Conservation (phyloP, 768 basidiomycete species). For the Guyanaporus albipodus region DNA sequence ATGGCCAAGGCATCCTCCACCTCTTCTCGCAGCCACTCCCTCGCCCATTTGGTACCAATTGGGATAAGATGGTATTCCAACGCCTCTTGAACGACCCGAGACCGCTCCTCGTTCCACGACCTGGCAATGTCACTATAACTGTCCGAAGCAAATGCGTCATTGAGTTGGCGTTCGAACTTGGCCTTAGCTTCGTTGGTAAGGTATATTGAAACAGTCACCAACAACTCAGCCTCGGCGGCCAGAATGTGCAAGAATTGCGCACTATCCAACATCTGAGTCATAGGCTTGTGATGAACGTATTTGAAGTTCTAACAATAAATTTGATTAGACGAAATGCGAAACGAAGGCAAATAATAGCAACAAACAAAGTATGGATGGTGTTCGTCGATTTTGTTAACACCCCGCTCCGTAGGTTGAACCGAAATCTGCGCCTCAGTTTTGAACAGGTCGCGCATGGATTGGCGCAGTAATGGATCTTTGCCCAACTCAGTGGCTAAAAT, state of each 20-base stretch:
- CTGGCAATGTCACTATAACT: slow-evolving; percentile 79
- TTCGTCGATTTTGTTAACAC: slow-evolving; percentile 71
- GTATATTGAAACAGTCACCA: slow-evolving; percentile 72
- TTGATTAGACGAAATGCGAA: slow-evolving; percentile 4
- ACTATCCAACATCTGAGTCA: slow-evolving; percentile 61
- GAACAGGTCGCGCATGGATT: slow-evolving; percentile 72
- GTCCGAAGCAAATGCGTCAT: slow-evolving; percentile 79
- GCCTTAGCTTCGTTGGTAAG: slow-evolving; percentile 59
- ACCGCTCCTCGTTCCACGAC: slow-evolving; percentile 88
- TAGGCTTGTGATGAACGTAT: slow-evolving; percentile 79
- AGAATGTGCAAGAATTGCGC: slow-evolving; percentile 90
- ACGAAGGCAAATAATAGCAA: slow-evolving; percentile 8
- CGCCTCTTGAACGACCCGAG: slow-evolving; percentile 72
- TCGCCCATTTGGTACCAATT: slow-evolving; percentile 79
- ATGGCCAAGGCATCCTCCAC: slow-evolving; percentile 80
- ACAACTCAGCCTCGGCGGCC: slow-evolving; percentile 82
- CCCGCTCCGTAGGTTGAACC: slow-evolving; percentile 84
- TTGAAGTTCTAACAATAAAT: slow-evolving; percentile 74
- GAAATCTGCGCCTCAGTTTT: slow-evolving; percentile 70
- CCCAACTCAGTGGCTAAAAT: slow-evolving; percentile 88
- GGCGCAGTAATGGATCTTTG: slow-evolving; percentile 85
- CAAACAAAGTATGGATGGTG: slow-evolving; percentile 69
- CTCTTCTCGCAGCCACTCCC: slow-evolving; percentile 86
- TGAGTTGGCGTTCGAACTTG: slow-evolving; percentile 71
- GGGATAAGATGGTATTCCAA: slow-evolving; percentile 82